Evolutionary conservation across 352 stramenopile species (phyloP).

Genomic region (Globisporangium apiculatum): DNA sequence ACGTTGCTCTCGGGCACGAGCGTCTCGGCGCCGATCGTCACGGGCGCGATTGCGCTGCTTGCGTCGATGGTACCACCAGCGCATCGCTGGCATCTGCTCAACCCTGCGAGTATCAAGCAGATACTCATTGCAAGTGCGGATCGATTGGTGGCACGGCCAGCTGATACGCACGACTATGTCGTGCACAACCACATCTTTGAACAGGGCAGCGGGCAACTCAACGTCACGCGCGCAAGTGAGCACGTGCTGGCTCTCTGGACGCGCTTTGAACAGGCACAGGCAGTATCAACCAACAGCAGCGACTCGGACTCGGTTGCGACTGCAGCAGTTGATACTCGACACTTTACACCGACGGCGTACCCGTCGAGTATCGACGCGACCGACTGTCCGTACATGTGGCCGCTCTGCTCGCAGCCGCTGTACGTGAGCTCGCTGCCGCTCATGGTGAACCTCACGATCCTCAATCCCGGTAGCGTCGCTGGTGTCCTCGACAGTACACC

Average conservation of each 20-base stretch:
- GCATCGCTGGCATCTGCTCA: conserved; percentile 47
- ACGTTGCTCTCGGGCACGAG: conserved; percentile 75
- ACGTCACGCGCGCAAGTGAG: conserved; percentile 52
- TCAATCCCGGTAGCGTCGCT: conserved; percentile 52
- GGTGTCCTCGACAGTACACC: conserved; percentile 38
- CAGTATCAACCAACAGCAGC: conserved; percentile 8
- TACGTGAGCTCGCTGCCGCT: conserved; percentile 65
- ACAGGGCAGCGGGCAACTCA: conserved; percentile 71
- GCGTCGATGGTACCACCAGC: conserved; percentile 57
- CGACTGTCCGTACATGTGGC: conserved; percentile 85
- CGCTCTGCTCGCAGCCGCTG: conserved; percentile 72
- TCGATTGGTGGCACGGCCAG: conserved; percentile 22
- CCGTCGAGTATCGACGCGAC: conserved; percentile 61
- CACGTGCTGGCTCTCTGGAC: conserved; percentile 33
- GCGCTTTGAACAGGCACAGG: conserved; percentile 18
- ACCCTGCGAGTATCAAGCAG: conserved; percentile 65
- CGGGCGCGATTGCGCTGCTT: conserved; percentile 66
- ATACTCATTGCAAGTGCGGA: conserved; percentile 55
- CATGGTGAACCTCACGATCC: conserved; percentile 82
- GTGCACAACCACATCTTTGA: conserved; percentile 81
- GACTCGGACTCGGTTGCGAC: not conserved
- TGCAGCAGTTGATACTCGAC: not conserved
- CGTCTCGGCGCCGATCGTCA: conserved; percentile 78
- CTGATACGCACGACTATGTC: conserved; percentile 24
- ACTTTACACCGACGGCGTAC: conserved; percentile 35